Evolutionary conservation across 2,329 filamentous ascomycete genomes (phyloP), one percentile per base, ranked within the genome.

Genomic region (Fusarium lyarnte): DNA sequence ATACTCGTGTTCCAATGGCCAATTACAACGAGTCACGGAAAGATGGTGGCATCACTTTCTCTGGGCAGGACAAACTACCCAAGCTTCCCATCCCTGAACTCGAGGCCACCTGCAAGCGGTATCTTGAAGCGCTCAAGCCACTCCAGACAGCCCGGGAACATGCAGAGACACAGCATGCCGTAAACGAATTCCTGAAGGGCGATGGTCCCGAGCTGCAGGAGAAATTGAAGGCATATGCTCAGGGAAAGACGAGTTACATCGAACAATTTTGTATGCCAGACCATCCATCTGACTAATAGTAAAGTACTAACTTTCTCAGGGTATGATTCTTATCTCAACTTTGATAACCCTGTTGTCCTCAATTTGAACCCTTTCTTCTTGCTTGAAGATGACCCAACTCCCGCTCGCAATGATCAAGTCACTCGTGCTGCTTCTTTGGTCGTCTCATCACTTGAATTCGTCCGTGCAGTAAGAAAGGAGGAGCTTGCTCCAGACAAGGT

Each of bases 291-390:
- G 16, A 19, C 41, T 27, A 8, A 21, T n/a, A 49, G 13, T n/a
- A 16, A 33, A 8, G 8, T 23, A 52, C 53, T 75, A 58, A 78
- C 66, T 47, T 45, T 46, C 7, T 10, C 69, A 97, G 95, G 95
- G 96, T 98, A 98, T 80, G 96, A 99, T 81, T 98, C 96, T 35
- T 99, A 98, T 79, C 87, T 99, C 71, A 98, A 98, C 84, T 99
- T 92, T 79, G 96, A 98, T 80, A 98, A 98, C 78, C 95, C 96
- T 1, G 96, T 99, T 43, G 96, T 99, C 43, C 88, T 99, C 74
- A 98, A 99, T 83, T 85, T 99, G 73, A 99, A 99, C 79, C 96
- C 96, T 0, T 99, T 99, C 84, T 99, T 99, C 85, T 86, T 99
- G 63, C 87, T 99, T 58, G 96, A 98, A 82, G 96, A 99, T 85